phyloP scores from a whole-genome alignment of 768 basidiomycete species.

The Russula virescens region DNA sequence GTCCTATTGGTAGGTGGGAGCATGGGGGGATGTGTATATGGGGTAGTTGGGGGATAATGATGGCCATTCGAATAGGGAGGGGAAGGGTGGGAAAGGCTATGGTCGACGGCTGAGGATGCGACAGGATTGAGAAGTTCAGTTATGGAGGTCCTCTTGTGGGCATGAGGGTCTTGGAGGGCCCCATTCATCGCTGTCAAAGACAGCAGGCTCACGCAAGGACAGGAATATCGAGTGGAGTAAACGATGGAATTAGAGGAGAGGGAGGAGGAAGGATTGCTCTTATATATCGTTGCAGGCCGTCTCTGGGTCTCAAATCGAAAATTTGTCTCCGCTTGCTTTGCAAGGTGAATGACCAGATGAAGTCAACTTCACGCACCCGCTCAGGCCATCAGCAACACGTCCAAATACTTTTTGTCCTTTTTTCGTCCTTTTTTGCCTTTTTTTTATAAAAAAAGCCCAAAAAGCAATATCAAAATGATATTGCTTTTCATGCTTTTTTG shows the following conservation, averaged over 20 bases:
- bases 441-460: too few relatives aligned
- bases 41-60: slow-evolving; percentile 17
- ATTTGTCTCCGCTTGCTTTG: slow-evolving; percentile 1
- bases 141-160: slow-evolving; percentile 46
- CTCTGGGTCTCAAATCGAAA: slow-evolving; percentile 14
- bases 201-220: not conserved
- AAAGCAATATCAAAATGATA: too few relatives aligned
- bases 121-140: slow-evolving; percentile 47
- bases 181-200: slow-evolving; percentile 32
- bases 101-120: slow-evolving; percentile 28
- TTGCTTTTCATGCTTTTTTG: too few relatives aligned
- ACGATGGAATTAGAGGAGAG: not conserved
- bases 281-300: not conserved
- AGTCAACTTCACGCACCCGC: slow-evolving; percentile 9
- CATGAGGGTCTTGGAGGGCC: slow-evolving; percentile 37
- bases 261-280: too few relatives aligned
- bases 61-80: slow-evolving; percentile 8
- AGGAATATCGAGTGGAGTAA: not conserved
- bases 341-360: not conserved
- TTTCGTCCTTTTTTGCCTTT: too few relatives aligned
- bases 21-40: slow-evolving; percentile 22
- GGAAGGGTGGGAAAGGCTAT: slow-evolving; percentile 28
- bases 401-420: too few relatives aligned
- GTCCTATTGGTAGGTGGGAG: slow-evolving; percentile 17
- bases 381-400: too few relatives aligned